Base-by-base conservation (phyloP, 306 rosid species). In the Trichosanthes truncata region DNA sequence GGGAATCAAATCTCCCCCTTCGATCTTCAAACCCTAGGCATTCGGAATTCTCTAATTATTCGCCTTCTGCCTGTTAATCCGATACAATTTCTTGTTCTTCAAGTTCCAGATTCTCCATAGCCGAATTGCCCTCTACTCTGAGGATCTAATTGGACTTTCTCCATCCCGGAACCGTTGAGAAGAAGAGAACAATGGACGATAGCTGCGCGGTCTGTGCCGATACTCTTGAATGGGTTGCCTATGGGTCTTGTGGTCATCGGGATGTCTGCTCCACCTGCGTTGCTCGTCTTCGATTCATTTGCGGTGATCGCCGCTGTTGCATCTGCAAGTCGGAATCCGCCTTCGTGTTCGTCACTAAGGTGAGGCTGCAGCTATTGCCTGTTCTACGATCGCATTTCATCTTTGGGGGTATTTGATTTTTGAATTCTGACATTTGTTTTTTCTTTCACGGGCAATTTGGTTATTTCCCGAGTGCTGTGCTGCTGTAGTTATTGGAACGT, bases 151-250 rank as follows among this genome's bases (percentile, higher is more conserved):
- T 73, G 11, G 0, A 15, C 36, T 45, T 69, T 69, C 77, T 71
- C 57, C 29, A 7, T 71, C 57, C 56, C 14, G n/a, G 13, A 45
- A 71, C 9, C 77, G 57, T 45, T 73, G 81, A 73, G 29, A 74
- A 60, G 51, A 38, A 83, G 76, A 51, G 1, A 60, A 78, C 78
- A 60, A 91, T 95, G 99, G 97, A 95, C 3, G 99, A 95, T 31
- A 91, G 93, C 82, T 95, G 99, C 79, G 99, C 97, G 23, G 99
- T 95, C 52, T 93, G 99, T 77, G 99, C 99, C 2, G 99, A 95
- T 40, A 68, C 97, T 17, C 85, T 95, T 77, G 93, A 90, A 82
- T 95, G 99, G 99, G 97, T 91, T 48, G 97, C 99, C 2, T 95
- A 95, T 74, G 99, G 99, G 1, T 76, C 99, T 41, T 95, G 97